phyloP scores from a whole-genome alignment of 306 rosid genomes.

The Sesbania bispinosa region DNA sequence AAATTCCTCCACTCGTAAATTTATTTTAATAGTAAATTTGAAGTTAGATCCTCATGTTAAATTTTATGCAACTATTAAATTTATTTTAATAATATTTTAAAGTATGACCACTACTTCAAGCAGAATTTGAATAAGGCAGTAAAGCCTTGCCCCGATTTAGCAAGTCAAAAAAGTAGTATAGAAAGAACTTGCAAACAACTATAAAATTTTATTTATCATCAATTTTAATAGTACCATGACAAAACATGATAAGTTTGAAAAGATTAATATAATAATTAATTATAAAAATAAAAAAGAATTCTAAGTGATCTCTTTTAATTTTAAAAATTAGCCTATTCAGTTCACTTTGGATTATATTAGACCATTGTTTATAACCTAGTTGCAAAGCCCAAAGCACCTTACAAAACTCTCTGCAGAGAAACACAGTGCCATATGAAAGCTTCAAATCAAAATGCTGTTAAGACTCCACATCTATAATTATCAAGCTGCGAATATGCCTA shows the following conservation, averaged over 20 bases:
- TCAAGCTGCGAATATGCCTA: not conserved
- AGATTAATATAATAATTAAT: too few relatives aligned
- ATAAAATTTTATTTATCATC: not conserved
- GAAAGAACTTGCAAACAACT: not conserved
- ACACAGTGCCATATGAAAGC: not conserved
- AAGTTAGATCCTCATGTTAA: too few relatives aligned
- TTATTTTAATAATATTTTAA: not conserved
- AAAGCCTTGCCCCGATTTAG: not conserved
- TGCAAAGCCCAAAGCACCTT: not conserved
- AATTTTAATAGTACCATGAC: not conserved
- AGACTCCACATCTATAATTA: not conserved
- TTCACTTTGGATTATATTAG: not conserved
- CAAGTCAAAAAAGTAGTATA: slow-evolving; percentile 6
- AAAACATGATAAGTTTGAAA: not conserved
- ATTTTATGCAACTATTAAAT: too few relatives aligned
- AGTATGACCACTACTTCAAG: not conserved
- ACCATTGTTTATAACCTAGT: not conserved
- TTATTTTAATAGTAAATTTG: not conserved
- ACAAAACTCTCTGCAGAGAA: not conserved
- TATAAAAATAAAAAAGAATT: not conserved
- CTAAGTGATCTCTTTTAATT: not conserved
- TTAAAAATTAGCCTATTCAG: not conserved
- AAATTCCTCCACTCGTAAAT: not conserved
- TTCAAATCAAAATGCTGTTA: not conserved
- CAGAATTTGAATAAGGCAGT: too few relatives aligned